These are phyloP conservation scores for Echinosphaeria canescens DNA, from an alignment of 2,329 filamentous ascomycete genomes.

Conservation along the genomic window DNA sequence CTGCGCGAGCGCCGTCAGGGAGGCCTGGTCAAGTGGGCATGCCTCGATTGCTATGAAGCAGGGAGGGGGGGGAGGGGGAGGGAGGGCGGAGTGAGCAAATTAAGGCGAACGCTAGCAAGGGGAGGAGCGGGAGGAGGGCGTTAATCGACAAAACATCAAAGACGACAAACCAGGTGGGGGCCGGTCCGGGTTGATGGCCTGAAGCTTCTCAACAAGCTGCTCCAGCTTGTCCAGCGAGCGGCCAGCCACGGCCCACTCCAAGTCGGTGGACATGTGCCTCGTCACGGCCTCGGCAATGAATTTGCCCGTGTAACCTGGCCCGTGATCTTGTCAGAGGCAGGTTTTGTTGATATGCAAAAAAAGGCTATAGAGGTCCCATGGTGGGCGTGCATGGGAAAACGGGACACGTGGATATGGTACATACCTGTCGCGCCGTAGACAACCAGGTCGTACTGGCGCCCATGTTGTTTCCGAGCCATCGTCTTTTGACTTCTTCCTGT, in stretches of 20 bases:
- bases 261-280: constrained; percentile 44
- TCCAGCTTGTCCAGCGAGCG: constrained; percentile 61
- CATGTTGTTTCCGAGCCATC: constrained; percentile 26
- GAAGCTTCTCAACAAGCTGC: constrained; percentile 42
- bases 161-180: constrained; percentile 49
- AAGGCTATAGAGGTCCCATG: no score
- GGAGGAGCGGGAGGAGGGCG: constrained; percentile 5
- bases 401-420: no score
- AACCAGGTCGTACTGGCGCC: constrained; percentile 32
- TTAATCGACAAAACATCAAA: no score
- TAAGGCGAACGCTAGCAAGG: neutral
- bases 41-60: constrained; percentile 35
- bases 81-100: constrained; percentile 3
- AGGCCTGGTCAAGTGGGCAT: constrained; percentile 19
- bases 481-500: no score
- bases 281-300: constrained; percentile 57
- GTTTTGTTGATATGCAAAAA: no score
- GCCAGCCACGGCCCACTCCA: constrained; percentile 79
- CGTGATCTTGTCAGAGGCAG: no score
- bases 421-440: constrained; percentile 35
- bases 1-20: constrained; percentile 24
- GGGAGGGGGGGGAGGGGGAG: no score
- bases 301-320: constrained; percentile 63
- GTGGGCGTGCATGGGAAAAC: no score
- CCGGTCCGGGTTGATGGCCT: constrained; percentile 45